Evolutionary conservation across 148 eudicot species (phyloP), one percentile per base, ranked within the genome.

Genomic region (Arctostaphylos glauca): DNA sequence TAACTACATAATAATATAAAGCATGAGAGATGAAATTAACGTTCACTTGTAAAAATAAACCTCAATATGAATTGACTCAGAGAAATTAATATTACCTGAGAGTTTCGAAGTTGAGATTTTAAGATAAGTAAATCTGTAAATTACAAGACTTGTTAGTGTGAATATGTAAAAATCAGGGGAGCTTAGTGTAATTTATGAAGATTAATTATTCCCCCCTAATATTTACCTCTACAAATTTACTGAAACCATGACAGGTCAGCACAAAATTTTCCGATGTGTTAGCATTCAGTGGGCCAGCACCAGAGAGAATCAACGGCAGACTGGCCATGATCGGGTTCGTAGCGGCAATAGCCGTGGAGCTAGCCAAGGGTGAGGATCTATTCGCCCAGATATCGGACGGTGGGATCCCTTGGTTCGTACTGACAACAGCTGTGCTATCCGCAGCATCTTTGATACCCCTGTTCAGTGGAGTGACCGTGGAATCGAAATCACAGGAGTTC

Each of bases 241-340:
- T n/a, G n/a, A n/a, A 13, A 25, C 14, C 18, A 23, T 6, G 14
- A 73, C 83, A 93, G 92, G 93, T 79, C 6, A 96, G 91, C 87
- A 94, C 98, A 8, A 84, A 82, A n/a, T 91, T 96, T 50, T 31
- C 68, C 2, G 97, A 96, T 64, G 46, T 94, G 48, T 84, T 96
- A 1, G 94, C 94, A 15, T 94, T 96, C 86, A 89, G 93, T 4
- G 98, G 97, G 4, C 98, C 98, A 3, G 97, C 91, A 50, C 98
- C 98, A 3, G 98, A 96, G 85, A 90, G 97, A 67, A 96, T 96
- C 89, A 96, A 96, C 78, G 98, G 98, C 0, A 84, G 98, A 18
- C 86, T 95, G 0, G 98, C 98, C 1, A 96, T 96, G 98, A 89
- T 89, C 4, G 98, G 98, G 2, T 95, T 95, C 15, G 92, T 87